Evolutionary conservation across 768 basidiomycete genomes (phyloP).

Genomic region (Pisolithus marmoratus): DNA sequence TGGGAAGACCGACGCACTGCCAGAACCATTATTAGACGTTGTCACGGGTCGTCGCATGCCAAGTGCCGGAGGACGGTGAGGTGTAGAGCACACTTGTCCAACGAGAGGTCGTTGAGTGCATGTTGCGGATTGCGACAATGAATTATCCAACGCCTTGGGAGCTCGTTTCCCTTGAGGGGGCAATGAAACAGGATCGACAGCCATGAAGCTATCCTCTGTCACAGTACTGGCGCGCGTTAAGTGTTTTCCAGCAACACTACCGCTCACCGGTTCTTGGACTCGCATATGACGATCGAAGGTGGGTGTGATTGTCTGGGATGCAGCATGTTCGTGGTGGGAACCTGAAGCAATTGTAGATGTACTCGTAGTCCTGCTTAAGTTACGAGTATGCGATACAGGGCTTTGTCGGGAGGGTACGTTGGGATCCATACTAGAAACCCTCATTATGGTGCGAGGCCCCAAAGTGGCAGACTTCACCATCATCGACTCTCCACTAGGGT

Average conservation of each 20-base stretch:
- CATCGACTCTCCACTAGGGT: not conserved
- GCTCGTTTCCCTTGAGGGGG: not conserved
- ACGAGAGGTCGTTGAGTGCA: not conserved
- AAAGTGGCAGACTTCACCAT: not conserved
- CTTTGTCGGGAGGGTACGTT: not conserved
- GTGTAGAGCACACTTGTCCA: not conserved
- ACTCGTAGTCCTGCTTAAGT: not conserved
- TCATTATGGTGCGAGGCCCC: not conserved
- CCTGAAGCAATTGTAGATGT: not conserved
- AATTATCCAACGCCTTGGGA: not conserved
- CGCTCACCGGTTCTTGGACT: not conserved
- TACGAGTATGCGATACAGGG: not conserved
- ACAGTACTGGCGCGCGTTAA: conserved; percentile 1
- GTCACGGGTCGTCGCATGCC: conserved; percentile 22
- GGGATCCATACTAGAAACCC: not conserved
- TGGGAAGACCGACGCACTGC: conserved; percentile 1
- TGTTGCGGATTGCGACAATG: not conserved
- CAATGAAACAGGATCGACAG: conserved; percentile 7
- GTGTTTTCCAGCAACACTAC: not conserved
- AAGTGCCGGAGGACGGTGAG: conserved; percentile 19
- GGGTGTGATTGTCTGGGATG: not conserved
- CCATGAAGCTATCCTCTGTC: conserved; percentile 7
- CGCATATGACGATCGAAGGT: not conserved
- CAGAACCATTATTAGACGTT: not conserved
- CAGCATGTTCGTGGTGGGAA: not conserved